phyloP scores from a whole-genome alignment of 2,329 filamentous ascomycete genomes.

The Metarhizium humberi region DNA sequence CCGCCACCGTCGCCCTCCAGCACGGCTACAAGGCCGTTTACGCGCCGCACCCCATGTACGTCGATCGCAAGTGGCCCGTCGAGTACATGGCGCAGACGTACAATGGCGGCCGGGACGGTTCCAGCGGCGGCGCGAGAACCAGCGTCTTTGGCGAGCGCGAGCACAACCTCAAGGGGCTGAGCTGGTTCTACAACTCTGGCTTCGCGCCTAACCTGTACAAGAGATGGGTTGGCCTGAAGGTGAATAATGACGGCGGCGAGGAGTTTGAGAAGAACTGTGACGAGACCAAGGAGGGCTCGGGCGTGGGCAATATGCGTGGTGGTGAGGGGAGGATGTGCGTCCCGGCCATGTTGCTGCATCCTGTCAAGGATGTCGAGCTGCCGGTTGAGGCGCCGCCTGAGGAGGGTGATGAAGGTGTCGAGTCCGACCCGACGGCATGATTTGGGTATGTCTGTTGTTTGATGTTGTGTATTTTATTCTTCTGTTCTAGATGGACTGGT shows the following conservation, averaged over 20 bases:
- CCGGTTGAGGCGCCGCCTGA: constrained; percentile 49
- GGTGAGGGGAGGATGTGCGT: constrained; percentile 84
- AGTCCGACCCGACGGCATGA: constrained; percentile 37
- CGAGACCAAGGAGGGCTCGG: constrained; percentile 37
- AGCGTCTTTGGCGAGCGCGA: constrained; percentile 76
- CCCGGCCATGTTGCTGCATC: constrained; percentile 82
- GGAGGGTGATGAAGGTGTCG: constrained; percentile 28
- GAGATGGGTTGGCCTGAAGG: constrained; percentile 75
- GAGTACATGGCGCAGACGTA: constrained; percentile 69
- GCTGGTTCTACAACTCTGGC: constrained; percentile 84
- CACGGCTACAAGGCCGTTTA: constrained; percentile 91
- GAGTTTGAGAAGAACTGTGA: constrained; percentile 58
- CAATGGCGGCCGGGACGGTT: constrained; percentile 69
- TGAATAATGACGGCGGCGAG: constrained; percentile 71
- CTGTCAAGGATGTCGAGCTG: constrained; percentile 67
- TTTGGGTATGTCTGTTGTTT: neutral
- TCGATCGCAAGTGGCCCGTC: constrained; percentile 78
- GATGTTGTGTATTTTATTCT: neutral
- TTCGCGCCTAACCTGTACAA: constrained; percentile 77
- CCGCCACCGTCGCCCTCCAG: constrained; percentile 75
- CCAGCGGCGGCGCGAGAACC: constrained; percentile 62
- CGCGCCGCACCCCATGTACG: constrained; percentile 79
- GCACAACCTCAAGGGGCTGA: constrained; percentile 78
- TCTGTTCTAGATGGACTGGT: constrained; percentile 3
- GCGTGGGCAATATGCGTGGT: constrained; percentile 45